Base-by-base conservation (phyloP, 2,329 filamentous ascomycete genomes). In the Talaromyces funiculosus region DNA sequence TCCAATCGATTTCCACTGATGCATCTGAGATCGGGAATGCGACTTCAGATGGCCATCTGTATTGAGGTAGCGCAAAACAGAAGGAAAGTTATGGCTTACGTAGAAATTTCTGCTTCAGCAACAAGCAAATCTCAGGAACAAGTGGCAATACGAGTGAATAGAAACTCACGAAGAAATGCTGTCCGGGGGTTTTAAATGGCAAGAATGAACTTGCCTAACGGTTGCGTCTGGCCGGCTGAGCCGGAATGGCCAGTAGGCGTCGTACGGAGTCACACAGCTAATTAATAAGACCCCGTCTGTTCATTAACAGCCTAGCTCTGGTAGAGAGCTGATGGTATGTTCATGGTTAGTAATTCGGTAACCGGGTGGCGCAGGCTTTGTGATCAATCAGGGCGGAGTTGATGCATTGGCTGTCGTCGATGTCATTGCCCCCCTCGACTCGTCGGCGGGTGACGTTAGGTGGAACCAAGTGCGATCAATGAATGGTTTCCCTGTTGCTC, bases 371-470 rank as follows among this genome's bases (percentile, higher is more conserved):
- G 59, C 53, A 57, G 42, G 12, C 16, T 20, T 24, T 42, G 26
- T 60, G 58, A 60, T 56, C 53, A 60, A 56, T 60, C 49, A 45
- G 24, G n/a, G 18, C 14, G 29, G 20, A n/a, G 20, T 45, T 38
- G 22, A 24, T 43, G 53, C 38, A 33, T n/a, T 29, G 24, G 29
- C 12, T 22, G 33, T 58, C 57, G 31, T 56, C 47, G 55, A 58
- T 61, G 60, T 61, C 55, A 61, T 47, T 53, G 47, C 31, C 43
- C 53, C 60, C 47, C 59, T 51, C 47, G 58, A 56, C 37, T 53
- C 24, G 40, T 45, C n/a, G 8, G 51, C 24, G 38, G 37, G 37
- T 38, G 42, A 49, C 40, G 35, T 53, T 24, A 18, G 35, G 47
- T 43, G 47, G 57, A 57, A 54, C 51, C 51, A 31, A 9, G 29